Conservation (phyloP, 331 rosid species). For the Cydonia oblonga region DNA sequence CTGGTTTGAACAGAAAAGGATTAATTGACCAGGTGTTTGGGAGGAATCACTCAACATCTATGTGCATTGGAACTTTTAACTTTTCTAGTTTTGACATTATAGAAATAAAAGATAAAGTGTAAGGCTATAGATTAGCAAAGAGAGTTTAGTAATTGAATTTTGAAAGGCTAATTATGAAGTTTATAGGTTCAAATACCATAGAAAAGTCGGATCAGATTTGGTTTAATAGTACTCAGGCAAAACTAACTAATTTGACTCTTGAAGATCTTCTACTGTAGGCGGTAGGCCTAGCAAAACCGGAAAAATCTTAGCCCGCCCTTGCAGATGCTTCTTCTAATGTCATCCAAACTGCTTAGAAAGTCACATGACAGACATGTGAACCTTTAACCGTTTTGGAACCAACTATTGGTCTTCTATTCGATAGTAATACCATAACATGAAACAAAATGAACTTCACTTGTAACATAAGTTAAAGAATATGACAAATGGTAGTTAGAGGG, state of each 20-base stretch:
- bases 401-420: neutral
- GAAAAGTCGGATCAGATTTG: neutral
- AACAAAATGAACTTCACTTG: neutral
- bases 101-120: neutral
- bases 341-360: neutral
- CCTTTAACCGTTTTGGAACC: neutral
- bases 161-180: neutral
- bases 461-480: neutral
- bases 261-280: neutral
- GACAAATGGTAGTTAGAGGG: neutral
- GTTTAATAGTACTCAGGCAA: neutral
- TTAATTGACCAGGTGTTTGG: conserved; percentile 76
- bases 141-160: neutral
- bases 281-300: neutral
- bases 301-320: neutral
- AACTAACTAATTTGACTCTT: neutral
- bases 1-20: conserved; percentile 63
- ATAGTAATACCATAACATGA: neutral
- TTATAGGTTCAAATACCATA: neutral
- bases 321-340: neutral
- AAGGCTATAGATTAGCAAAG: neutral
- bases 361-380: neutral
- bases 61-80: conserved; percentile 10
- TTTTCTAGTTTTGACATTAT: neutral
- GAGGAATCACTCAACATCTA: conserved; percentile 6